Base-by-base conservation (phyloP, 768 basidiomycete genomes). In the Daedaleopsis sinensis region DNA sequence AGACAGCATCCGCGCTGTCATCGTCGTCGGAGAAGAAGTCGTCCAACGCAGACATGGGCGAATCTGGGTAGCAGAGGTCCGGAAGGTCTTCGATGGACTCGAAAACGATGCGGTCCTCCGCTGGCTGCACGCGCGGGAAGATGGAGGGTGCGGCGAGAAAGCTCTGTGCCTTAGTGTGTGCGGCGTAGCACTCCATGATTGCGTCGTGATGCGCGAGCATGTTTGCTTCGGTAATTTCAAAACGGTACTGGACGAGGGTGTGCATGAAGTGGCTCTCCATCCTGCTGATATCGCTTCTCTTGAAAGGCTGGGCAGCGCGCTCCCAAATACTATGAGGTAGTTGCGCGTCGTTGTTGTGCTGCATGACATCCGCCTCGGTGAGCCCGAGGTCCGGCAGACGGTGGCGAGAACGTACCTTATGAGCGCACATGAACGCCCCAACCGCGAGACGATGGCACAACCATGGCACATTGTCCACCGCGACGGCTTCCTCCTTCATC, bases 341-440 rank as follows among this genome's bases (percentile, higher is more conserved):
- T 35, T 88, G 89, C 13, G 87, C 89, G 71, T 95, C 93, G 71
- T 93, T 91, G 23, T 89, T 78, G 71, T 93, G 93, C 85, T 91
- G 60, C 12, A 35, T 21, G 21, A 1, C 15, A 36, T 27, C 24
- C 44, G 50, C 24, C 46, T 32, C 16, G 10, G 37, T 52, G 38
- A 21, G 53, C 13, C 6, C 35, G 19, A 1, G 15, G 7, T 12
- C 21, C 23, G 1, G 23, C 38, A 5, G 42, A 18, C 5, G 27
- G 56, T 11, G 42, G 32, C 18, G 15, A 11, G 42, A 13, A 61
- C 70, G 24, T 46, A 70, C 71, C 65, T 81, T 81, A 63, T 73
- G 71, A 13, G 79, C 79, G 46, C 72, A 68, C 55, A 78, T 78
- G 49, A 81, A 65, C 12, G 76, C 75, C n/a, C 77, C 79, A 32